Evolutionary conservation across 768 basidiomycete genomes (phyloP), one percentile per base, ranked within the genome.

Genomic region (Russula sp.): DNA sequence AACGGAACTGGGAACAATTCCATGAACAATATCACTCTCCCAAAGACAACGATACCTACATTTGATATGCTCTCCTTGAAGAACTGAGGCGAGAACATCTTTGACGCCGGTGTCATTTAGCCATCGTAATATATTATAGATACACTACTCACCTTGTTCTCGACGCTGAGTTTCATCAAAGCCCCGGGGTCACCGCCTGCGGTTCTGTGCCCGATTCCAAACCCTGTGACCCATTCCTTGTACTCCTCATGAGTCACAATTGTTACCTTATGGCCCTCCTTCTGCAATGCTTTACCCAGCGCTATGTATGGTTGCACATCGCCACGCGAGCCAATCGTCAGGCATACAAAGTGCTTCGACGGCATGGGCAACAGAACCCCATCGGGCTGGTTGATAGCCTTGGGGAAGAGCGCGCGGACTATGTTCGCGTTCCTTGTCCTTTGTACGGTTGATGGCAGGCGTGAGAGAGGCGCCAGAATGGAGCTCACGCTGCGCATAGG

Each of bases 31-130:
- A 28, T 49, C 22, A n/a, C 16, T 28, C 8, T 13, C 13, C 28
- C 3, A 7, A 57, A 24, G 52, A n/a, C 8, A 34, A 26, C 51
- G 32, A 32, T 10, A 70, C 81, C 63, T 64, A 83, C 83, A 67
- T 83, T 79, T 3, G 76, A 76, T 5, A 89, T 67, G 61, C 82
- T 83, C 69, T 85, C 81, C 69, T 79, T 85, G 79, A 89, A 87
- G 69, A 87, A 89, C 22, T 85, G 84, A 0, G 86, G 85, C 9
- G 86, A 87, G 71, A 88, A 87, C 84, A 88, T 87, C 84, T 84
- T 68, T 46, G 40, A 53, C 10, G n/a, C 36, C 46, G 76, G 74
- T 11, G 77, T 58, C 46, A 56, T 26, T n/a, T 14, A 46, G 4
- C n/a, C n/a, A 57, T 38, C 16, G 30, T 26, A 24, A n/a, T 18